Conservation (phyloP, 805 yeast species). For the Komagataella pastoris region DNA sequence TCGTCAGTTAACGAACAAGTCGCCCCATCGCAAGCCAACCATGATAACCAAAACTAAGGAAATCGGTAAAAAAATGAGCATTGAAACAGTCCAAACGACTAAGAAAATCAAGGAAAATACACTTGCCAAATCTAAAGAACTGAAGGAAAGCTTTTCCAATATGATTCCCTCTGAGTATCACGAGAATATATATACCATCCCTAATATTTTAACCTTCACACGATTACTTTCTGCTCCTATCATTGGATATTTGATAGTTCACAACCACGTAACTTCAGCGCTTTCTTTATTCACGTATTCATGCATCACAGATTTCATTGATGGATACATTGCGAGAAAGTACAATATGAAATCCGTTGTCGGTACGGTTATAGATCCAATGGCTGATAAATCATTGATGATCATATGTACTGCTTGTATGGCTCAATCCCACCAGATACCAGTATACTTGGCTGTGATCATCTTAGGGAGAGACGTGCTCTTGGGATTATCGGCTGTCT, state of each 20-base stretch:
- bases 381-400: constrained; percentile 91
- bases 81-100: constrained; percentile 4
- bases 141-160: constrained; percentile 16
- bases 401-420: constrained; percentile 70
- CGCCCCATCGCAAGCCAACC: neutral
- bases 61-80: neutral
- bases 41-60: neutral
- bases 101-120: constrained; percentile 9
- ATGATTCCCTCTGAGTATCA: constrained; percentile 20
- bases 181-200: constrained; percentile 68
- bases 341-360: constrained; percentile 66
- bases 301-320: constrained; percentile 81
- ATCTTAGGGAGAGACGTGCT: constrained; percentile 78
- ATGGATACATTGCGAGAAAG: constrained; percentile 81
- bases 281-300: constrained; percentile 69
- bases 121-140: constrained; percentile 8
- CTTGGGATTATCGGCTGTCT: constrained; percentile 59
- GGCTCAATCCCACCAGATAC: constrained; percentile 56
- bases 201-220: constrained; percentile 73
- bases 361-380: constrained; percentile 88
- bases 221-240: constrained; percentile 75
- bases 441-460: constrained; percentile 48
- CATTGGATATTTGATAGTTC: constrained; percentile 66
- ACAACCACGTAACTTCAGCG: constrained; percentile 52
- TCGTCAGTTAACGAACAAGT: neutral